Base-by-base conservation (phyloP, 2,329 filamentous ascomycete species). In the Colletotrichum echinochloae region DNA sequence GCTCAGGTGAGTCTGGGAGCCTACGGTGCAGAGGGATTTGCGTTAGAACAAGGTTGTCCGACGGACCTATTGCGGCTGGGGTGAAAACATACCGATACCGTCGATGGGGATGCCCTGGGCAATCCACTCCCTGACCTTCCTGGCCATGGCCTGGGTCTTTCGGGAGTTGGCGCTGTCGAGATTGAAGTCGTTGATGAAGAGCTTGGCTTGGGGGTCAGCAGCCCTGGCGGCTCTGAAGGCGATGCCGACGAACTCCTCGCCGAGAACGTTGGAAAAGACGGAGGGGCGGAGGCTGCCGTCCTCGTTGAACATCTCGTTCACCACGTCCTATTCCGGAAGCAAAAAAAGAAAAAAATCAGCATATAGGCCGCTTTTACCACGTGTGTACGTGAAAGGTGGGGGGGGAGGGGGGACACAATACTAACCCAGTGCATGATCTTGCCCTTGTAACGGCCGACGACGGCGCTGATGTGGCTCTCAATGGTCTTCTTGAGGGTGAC, bases 171-270 rank as follows among this genome's bases (percentile, higher is more conserved):
- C 85, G 49, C 79, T 83, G 80, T 92, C 90, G 62, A 92, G 86
- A 82, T 91, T 92, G 80, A 86, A 89, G 78, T 94, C 91, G 80
- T 94, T 94, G 81, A 94, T 92, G 83, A 92, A 94, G 48, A 94
- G 84, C 80, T 90, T 91, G 2, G 89, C 90, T 66, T 80, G 75
- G 3, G 91, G 90, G 77, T 94, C 91, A 16, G 90, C 91, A 8
- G 84, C 84, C 61, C 87, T 86, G 16, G 48, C 26, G 2, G 48
- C 48, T 7, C 11, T 51, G 48, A 51, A 51, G 16, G 48, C 48
- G 14, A 51, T 51, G 48, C 48, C 6, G 48, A 51, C 48, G 4
- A 51, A 51, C 1, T 51, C 48, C 48, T 51, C 48, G 26, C 48
- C 48, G 7, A 51, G 48, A 30, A 51, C 48, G 48, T 51, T 20